phyloP scores from a whole-genome alignment of 345 rosid genomes.

The Camelina sativa region DNA sequence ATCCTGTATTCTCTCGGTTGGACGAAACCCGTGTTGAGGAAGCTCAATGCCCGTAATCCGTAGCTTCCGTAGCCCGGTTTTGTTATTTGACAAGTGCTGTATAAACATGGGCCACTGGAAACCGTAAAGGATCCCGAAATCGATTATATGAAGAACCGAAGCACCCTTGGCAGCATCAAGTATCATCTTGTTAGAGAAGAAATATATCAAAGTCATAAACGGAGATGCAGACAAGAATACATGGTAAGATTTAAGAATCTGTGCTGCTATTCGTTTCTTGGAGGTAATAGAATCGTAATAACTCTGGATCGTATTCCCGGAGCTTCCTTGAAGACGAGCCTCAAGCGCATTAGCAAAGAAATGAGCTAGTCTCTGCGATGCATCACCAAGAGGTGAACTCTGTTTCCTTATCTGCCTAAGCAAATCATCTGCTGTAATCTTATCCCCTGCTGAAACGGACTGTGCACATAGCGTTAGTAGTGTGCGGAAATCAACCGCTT shows the following conservation, averaged over 20 bases:
- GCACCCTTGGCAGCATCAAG: conserved; percentile 55
- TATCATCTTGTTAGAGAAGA: conserved; percentile 60
- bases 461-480: conserved; percentile 79
- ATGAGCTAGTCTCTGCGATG: conserved; percentile 81
- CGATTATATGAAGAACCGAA: conserved; percentile 72
- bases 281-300: conserved; percentile 43
- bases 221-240: conserved; percentile 60
- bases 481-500: conserved; percentile 69
- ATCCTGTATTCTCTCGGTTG: conserved; percentile 67
- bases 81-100: conserved; percentile 52
- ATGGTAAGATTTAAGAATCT: conserved; percentile 62
- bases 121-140: conserved; percentile 84
- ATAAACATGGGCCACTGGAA: conserved; percentile 92
- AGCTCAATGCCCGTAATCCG: conserved; percentile 88
- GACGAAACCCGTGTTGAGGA: conserved; percentile 77
- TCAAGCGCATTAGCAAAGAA: conserved; percentile 84
- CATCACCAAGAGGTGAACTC: conserved; percentile 69
- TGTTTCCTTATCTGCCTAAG: conserved; percentile 79
- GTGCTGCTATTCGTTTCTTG: conserved; percentile 61
- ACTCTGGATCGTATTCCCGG: conserved; percentile 44
- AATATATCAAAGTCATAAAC: conserved; percentile 62
- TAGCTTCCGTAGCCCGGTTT: conserved; percentile 64
- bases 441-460: conserved; percentile 64
- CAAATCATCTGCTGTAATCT: conserved; percentile 68
- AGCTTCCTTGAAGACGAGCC: conserved; percentile 62